Conservation (phyloP, 352 stramenopile species). For the Saprolegnia diclina region DNA sequence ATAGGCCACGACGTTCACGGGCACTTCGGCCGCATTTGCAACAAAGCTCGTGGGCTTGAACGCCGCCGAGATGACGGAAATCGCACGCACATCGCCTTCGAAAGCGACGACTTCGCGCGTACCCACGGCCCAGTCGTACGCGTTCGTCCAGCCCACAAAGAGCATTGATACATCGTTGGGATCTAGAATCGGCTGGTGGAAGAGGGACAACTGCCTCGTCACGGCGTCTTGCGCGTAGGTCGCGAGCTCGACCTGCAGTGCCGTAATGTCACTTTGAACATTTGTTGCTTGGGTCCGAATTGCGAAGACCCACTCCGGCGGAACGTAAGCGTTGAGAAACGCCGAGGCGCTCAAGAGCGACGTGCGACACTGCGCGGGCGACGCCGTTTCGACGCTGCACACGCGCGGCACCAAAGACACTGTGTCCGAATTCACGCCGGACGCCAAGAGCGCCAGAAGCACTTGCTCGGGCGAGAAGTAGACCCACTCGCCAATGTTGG, state of each 20-base stretch:
- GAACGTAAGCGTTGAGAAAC: neutral
- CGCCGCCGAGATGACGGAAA: neutral
- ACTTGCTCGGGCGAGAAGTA: neutral
- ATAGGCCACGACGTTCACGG: neutral
- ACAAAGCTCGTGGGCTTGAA: neutral
- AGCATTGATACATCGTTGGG: neutral
- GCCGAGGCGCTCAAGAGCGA: neutral
- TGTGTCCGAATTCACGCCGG: neutral
- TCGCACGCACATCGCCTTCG: neutral
- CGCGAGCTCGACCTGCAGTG: neutral
- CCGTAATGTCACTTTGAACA: neutral
- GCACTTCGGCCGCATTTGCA: neutral
- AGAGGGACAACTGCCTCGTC: neutral
- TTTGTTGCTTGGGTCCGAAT: neutral
- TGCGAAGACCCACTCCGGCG: neutral
- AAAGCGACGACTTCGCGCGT: constrained; percentile 6
- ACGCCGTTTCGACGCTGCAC: neutral
- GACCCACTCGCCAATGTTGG: neutral
- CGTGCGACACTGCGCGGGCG: neutral
- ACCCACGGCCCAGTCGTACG: constrained; percentile 1
- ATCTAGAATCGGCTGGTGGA: neutral
- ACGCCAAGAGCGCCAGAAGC: neutral
- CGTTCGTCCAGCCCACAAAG: neutral
- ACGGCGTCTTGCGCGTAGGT: neutral
- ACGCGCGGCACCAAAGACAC: neutral